These are phyloP conservation scores for Saturnispora diversa DNA, from an alignment of 805 yeast genomes.

Conservation along the genomic window DNA sequence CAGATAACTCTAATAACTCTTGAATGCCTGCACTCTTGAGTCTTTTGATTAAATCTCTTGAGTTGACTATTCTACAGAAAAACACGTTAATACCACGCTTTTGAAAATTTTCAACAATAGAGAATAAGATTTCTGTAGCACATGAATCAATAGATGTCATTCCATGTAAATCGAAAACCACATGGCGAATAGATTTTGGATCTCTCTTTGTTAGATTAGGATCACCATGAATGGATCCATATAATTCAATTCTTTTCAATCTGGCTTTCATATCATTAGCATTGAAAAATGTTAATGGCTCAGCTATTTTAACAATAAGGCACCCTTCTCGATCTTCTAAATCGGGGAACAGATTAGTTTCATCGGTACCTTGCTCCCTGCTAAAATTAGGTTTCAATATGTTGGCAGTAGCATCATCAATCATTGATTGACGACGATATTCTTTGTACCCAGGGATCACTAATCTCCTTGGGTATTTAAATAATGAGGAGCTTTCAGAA, in stretches of 20 bases:
- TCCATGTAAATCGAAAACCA: constrained; percentile 74
- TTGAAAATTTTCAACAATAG: constrained; percentile 51
- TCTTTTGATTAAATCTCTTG: constrained; percentile 38
- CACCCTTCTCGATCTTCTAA: constrained; percentile 57
- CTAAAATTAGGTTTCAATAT: not conserved
- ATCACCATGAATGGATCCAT: constrained; percentile 67
- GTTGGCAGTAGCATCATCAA: constrained; percentile 1
- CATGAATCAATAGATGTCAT: constrained; percentile 76
- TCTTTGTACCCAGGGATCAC: constrained; percentile 25
- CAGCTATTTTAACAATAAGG: constrained; percentile 73
- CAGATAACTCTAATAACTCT: constrained; percentile 25
- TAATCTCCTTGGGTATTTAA: constrained; percentile 15
- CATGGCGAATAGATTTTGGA: constrained; percentile 40
- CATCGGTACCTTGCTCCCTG: not conserved
- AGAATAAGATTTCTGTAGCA: constrained; percentile 64
- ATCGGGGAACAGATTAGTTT: constrained; percentile 16
- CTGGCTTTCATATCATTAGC: constrained; percentile 66
- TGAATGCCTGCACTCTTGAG: constrained; percentile 50
- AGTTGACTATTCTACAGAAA: constrained; percentile 52
- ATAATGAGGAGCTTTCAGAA: constrained; percentile 11
- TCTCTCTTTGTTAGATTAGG: constrained; percentile 41
- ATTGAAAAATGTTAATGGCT: constrained; percentile 83
- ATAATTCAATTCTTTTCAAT: constrained; percentile 60
- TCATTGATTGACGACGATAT: constrained; percentile 18
- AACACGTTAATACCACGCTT: constrained; percentile 47